phyloP scores from a whole-genome alignment of 495 filamentous ascomycete genomes.

The Ramalina peruviana region DNA sequence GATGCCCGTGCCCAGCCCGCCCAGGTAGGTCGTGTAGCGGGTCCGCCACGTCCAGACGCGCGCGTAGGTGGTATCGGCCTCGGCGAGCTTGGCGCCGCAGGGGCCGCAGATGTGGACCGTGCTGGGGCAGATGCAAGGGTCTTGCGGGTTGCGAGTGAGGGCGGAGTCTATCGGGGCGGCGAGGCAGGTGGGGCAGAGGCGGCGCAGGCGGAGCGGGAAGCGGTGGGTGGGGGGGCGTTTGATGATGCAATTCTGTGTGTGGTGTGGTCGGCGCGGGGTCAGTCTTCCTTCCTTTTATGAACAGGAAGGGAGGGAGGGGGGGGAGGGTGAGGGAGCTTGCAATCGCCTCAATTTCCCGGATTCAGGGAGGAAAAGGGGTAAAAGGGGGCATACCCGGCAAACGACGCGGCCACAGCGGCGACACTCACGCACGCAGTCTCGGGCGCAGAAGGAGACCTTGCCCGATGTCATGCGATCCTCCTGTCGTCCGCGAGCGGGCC shows the following conservation, averaged over 20 bases:
- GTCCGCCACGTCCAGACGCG: constrained; percentile 82
- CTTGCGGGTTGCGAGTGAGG: constrained; percentile 19
- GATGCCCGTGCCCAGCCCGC: constrained; percentile 72
- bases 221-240: constrained; percentile 52
- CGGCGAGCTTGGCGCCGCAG: constrained; percentile 56
- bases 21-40: constrained; percentile 65
- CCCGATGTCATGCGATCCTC: constrained; percentile 39
- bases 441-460: constrained; percentile 60
- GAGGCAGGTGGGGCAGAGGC: constrained; percentile 61
- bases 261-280: background rate
- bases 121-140: constrained; percentile 55
- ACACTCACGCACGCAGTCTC: constrained; percentile 75
- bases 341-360: too few relatives aligned
- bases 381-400: constrained; percentile 49
- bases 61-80: constrained; percentile 58
- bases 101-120: constrained; percentile 67
- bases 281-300: background rate
- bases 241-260: constrained; percentile 61
- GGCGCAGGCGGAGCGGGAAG: constrained; percentile 57
- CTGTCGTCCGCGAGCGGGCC: constrained; percentile 24
- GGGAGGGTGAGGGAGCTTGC: too few relatives aligned
- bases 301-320: too few relatives aligned
- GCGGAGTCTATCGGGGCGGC: constrained; percentile 42
- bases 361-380: background rate
- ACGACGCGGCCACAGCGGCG: constrained; percentile 60